Evolutionary conservation across 2,329 filamentous ascomycete genomes (phyloP), one percentile per base, ranked within the genome.

Genomic region (Magnaporthiopsis rhizophila): DNA sequence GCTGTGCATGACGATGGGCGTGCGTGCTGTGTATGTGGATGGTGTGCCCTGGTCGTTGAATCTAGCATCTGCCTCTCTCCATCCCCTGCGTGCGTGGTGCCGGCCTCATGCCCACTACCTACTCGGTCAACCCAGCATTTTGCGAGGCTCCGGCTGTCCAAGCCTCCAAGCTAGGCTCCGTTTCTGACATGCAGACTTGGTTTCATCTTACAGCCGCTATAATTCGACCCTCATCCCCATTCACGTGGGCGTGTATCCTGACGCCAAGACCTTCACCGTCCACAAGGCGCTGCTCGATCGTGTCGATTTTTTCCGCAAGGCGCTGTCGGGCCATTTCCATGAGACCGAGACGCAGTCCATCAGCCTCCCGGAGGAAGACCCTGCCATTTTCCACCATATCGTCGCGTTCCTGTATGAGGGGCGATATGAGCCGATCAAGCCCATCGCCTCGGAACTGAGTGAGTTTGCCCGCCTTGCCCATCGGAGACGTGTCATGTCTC

Each of bases 401-500:
- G 72, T 84, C 50, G 79, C 80, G n/a, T 83, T 77, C 62, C 71
- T 83, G 15, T 83, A 82, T 67, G 80, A 83, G 67, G 76, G 74
- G 26, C 76, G 72, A 64, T 82, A 78, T 67, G 72, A 76, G 3
- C 80, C 80, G 50, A 79, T 81, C 64, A 77, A 72, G 66, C 72
- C 80, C n/a, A 72, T 75, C 45, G 74, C 79, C 3, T 74, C 75
- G 32, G 78, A 74, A 2, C 70, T 82, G 36, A 68, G 76, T 76
- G 67, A 66, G 71, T 60, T 30, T 5, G 28, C 28, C 28, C 28
- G 28, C 28, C 28, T 30, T 30, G 3, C 28, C 28, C 28, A 30
- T 30, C 28, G 5, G 28, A 30, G 28, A 30, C 28, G 5, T 30
- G 28, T 30, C 28, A 3, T 30, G 28, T 30, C 28, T 30, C 28